Evolutionary conservation across 192 early-diverging fungal species (phyloP).

Genomic region (Coemansia nantahalensis): DNA sequence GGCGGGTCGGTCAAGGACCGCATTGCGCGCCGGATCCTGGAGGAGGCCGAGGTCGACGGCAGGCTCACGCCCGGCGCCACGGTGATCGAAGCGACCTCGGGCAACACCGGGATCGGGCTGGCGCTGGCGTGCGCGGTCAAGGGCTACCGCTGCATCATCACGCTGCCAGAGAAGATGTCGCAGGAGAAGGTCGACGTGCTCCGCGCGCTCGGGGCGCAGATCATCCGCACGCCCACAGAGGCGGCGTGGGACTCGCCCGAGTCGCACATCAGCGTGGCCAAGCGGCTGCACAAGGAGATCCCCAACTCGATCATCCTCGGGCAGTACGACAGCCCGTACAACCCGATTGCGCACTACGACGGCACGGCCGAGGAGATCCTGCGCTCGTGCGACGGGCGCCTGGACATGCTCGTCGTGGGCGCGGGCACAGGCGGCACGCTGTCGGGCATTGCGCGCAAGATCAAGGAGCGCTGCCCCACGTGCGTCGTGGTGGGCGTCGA

Average conservation of each 20-base stretch:
- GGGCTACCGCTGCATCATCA: slow-evolving; percentile 98
- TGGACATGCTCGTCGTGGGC: slow-evolving; percentile 95
- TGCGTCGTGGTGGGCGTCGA: slow-evolving; percentile 90
- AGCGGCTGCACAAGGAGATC: slow-evolving; percentile 91
- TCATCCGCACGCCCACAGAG: slow-evolving; percentile 98
- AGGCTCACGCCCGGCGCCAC: slow-evolving; percentile 88
- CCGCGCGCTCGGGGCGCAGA: slow-evolving; percentile 96
- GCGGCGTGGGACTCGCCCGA: slow-evolving; percentile 99
- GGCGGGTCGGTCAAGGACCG: slow-evolving; percentile 99
- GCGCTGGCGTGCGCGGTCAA: slow-evolving; percentile 97
- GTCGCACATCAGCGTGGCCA: slow-evolving; percentile 97
- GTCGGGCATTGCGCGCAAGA: slow-evolving; percentile 86
- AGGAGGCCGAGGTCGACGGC: slow-evolving; percentile 91
- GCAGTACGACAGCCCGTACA: slow-evolving; percentile 97
- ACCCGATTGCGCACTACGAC: slow-evolving; percentile 98
- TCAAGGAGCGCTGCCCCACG: slow-evolving; percentile 92
- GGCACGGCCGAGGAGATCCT: slow-evolving; percentile 84
- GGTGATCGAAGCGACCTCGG: slow-evolving; percentile 98
- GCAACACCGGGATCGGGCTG: slow-evolving; percentile 99
- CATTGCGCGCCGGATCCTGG: slow-evolving; percentile 95
- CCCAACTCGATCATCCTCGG: slow-evolving; percentile 95
- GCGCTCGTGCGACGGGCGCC: slow-evolving; percentile 74
- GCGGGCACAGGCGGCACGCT: slow-evolving; percentile 98
- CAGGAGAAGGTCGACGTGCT: slow-evolving; percentile 99
- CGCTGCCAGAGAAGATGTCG: slow-evolving; percentile 99